Evolutionary conservation across 1,284 basidiomycete genomes (phyloP).

Genomic region (Coriolopsis trogii): DNA sequence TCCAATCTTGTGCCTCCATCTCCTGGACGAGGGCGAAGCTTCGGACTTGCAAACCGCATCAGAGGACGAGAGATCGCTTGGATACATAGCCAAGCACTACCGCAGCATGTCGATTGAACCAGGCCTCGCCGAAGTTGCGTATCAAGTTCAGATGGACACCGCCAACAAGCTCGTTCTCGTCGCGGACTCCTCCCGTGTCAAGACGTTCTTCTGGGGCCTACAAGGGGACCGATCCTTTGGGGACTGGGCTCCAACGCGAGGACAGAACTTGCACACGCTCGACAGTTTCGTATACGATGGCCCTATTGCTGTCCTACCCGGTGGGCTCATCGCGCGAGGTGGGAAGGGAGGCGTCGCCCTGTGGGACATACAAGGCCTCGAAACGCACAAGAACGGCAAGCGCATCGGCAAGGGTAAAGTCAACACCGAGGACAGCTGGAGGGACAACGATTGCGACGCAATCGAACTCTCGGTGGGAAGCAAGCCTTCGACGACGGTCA

Average conservation of each 20-base stretch:
- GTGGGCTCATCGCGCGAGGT: constrained; percentile 32
- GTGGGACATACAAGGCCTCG: constrained; percentile 38
- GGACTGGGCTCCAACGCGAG: constrained; percentile 11
- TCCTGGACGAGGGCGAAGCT: constrained; percentile 22
- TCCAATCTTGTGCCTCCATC: constrained; percentile 32
- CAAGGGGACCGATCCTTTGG: constrained; percentile 6
- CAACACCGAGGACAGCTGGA: constrained; percentile 24
- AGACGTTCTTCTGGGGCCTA: constrained; percentile 21
- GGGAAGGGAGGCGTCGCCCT: constrained; percentile 34
- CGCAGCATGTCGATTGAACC: constrained; percentile 3
- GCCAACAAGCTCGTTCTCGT: constrained; percentile 21
- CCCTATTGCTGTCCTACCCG: constrained; percentile 31
- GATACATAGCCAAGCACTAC: neutral
- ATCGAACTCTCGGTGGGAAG: constrained; percentile 39
- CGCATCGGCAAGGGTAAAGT: constrained; percentile 18
- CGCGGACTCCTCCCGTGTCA: constrained; percentile 26
- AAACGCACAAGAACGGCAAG: constrained; percentile 30
- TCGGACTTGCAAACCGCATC: neutral
- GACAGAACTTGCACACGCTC: constrained; percentile 36
- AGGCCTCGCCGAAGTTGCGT: constrained; percentile 3
- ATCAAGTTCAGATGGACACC: constrained; percentile 8
- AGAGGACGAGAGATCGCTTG: neutral
- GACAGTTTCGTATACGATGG: constrained; percentile 28
- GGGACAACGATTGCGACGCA: constrained; percentile 30
- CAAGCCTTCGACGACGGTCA: constrained; percentile 26